A percentile compares a stretch with the other conserved stretches of the same genome.
These are phyloP conservation scores for Cladosporium sp. DNA, from an alignment of 2,329 filamentous ascomycete genomes.

Conservation along the genomic window DNA sequence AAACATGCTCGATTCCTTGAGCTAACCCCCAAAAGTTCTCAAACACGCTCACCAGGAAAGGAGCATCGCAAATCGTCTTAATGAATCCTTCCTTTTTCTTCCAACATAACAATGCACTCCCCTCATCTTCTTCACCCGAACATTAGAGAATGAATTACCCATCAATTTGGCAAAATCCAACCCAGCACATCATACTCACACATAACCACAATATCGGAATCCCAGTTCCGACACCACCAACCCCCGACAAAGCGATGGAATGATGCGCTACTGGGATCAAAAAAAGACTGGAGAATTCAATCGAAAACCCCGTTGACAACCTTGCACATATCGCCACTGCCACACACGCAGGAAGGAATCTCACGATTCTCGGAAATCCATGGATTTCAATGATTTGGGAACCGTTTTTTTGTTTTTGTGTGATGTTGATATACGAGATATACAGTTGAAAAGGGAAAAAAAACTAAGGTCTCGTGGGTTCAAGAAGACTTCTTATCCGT, in stretches of 20 bases:
- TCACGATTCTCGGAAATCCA: neutral
- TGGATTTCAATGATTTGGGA: neutral
- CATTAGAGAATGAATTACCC: too few species aligned
- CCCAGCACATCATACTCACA: too few species aligned
- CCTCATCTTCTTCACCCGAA: too few species aligned
- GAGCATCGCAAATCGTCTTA: too few species aligned
- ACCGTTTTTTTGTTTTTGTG: neutral
- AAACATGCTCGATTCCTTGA: neutral
- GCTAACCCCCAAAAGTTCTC: neutral
- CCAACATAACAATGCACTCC: too few species aligned
- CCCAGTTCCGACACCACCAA: neutral
- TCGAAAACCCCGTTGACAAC: neutral
- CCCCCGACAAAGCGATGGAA: neutral
- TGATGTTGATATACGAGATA: neutral
- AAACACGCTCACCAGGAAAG: neutral
- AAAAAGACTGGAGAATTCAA: neutral
- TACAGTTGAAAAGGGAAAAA: neutral
- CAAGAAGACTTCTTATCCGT: neutral
- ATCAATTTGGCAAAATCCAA: too few species aligned
- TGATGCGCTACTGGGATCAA: neutral
- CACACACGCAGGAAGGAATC: too few species aligned
- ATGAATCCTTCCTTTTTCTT: too few species aligned
- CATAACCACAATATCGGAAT: too few species aligned
- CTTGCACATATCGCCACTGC: neutral
- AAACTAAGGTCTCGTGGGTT: neutral